A percentile compares a stretch with the other conserved stretches of the same genome.
These are phyloP conservation scores for Astraeus odoratus DNA, from an alignment of 768 basidiomycete species.

Conservation along the genomic window DNA sequence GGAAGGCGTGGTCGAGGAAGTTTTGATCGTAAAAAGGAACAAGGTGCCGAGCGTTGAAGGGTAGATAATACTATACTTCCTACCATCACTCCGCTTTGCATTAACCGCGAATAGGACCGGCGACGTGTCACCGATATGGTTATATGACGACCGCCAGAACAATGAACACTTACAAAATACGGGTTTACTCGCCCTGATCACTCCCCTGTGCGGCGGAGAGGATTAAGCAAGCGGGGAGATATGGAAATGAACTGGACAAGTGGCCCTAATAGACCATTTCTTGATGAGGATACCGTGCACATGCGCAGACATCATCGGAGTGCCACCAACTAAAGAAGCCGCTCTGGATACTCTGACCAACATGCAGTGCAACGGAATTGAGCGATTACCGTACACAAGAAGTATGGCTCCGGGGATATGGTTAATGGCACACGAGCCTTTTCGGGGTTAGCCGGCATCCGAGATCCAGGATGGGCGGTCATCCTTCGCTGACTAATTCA, in stretches of 20 bases:
- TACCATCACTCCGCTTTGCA: not conserved
- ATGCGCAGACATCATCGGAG: too few relatives aligned
- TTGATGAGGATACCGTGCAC: too few relatives aligned
- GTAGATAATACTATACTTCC: constrained; percentile 7
- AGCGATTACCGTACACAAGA: too few relatives aligned
- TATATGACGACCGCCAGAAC: constrained; percentile 24
- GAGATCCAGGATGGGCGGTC: not conserved
- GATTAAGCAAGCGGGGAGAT: not conserved
- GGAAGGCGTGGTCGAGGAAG: constrained; percentile 30
- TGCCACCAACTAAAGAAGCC: too few relatives aligned
- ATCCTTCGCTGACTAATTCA: not conserved
- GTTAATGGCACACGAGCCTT: not conserved
- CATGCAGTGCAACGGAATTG: too few relatives aligned
- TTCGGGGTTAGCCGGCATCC: not conserved
- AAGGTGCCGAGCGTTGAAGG: constrained; percentile 9
- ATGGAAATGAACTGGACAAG: not conserved
- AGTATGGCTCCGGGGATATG: too few relatives aligned
- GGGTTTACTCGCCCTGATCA: not conserved
- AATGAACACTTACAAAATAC: not conserved
- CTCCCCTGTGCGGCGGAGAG: not conserved
- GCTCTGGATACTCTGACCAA: not conserved
- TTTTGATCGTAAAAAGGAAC: constrained; percentile 28
- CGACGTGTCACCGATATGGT: constrained; percentile 20
- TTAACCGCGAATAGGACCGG: constrained; percentile 2
- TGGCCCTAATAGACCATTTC: too few relatives aligned